These are phyloP conservation scores for Phytophthora pseudosyringae DNA, from an alignment of 352 stramenopile genomes.

Conservation along the genomic window DNA sequence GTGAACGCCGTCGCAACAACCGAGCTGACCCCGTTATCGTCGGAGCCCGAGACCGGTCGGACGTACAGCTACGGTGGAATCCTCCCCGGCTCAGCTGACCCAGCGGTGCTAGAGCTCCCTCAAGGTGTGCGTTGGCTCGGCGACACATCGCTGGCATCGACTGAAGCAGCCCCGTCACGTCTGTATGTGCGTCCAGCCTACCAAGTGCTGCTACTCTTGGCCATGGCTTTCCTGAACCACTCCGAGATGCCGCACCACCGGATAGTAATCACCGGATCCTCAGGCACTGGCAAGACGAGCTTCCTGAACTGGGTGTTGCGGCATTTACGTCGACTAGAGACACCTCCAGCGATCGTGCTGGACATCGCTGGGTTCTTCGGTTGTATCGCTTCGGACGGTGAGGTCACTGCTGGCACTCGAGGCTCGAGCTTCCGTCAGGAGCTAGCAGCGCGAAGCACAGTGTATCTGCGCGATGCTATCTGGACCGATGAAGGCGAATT, in stretches of 20 bases:
- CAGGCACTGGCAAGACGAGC: slow-evolving; percentile 45
- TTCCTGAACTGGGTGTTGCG: slow-evolving; percentile 47
- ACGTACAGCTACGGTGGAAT: slow-evolving; percentile 27
- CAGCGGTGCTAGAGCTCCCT: slow-evolving; percentile 26
- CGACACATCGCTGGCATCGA: neutral
- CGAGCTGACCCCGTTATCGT: slow-evolving; percentile 13
- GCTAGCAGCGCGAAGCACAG: slow-evolving; percentile 27
- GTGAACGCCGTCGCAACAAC: slow-evolving; percentile 11
- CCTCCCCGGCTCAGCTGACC: slow-evolving; percentile 20
- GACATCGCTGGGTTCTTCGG: slow-evolving; percentile 41
- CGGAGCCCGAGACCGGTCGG: slow-evolving; percentile 24
- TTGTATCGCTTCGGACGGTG: slow-evolving; percentile 29
- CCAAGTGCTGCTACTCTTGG: slow-evolving; percentile 29
- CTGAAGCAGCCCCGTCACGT: slow-evolving; percentile 3
- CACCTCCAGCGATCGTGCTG: slow-evolving; percentile 40
- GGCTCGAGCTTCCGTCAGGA: slow-evolving; percentile 36
- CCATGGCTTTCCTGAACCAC: slow-evolving; percentile 37
- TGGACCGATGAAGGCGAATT: slow-evolving; percentile 8
- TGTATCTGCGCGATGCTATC: slow-evolving; percentile 42
- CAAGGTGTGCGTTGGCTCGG: slow-evolving; percentile 20
- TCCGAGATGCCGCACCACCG: slow-evolving; percentile 26
- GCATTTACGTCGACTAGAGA: slow-evolving; percentile 16
- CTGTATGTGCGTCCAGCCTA: slow-evolving; percentile 41
- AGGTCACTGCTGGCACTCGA: slow-evolving; percentile 27
- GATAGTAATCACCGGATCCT: slow-evolving; percentile 43